Evolutionary conservation across 2,329 filamentous ascomycete genomes (phyloP).

Genomic region (Fusarium sarcochroum): DNA sequence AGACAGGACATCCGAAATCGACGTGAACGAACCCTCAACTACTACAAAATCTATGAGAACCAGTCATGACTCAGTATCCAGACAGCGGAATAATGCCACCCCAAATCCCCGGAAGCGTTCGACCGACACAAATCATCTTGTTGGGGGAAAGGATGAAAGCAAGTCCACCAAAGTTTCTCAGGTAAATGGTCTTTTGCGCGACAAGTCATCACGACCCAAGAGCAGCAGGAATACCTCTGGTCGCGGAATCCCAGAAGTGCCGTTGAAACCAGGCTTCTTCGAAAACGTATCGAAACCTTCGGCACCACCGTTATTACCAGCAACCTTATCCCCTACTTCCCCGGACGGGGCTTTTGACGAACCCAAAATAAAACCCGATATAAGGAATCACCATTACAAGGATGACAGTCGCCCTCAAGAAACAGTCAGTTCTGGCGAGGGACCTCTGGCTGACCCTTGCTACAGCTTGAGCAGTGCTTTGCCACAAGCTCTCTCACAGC

Average conservation of each 20-base stretch:
- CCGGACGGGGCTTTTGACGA: constrained; percentile 13
- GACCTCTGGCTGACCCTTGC: neutral
- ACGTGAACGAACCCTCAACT: constrained; percentile 7
- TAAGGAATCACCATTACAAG: constrained; percentile 41
- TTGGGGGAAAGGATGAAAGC: constrained; percentile 48
- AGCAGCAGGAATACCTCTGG: constrained; percentile 44
- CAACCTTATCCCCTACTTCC: neutral
- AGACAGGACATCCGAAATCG: constrained; percentile 10
- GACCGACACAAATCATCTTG: constrained; percentile 50
- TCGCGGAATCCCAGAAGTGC: constrained; percentile 54
- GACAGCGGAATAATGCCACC: constrained; percentile 22
- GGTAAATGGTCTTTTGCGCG: constrained; percentile 50
- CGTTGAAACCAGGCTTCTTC: constrained; percentile 56
- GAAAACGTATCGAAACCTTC: constrained; percentile 54
- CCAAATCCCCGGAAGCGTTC: constrained; percentile 52
- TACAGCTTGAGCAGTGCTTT: constrained; percentile 53
- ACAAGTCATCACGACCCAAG: constrained; percentile 55
- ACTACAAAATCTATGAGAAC: constrained; percentile 19
- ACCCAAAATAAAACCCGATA: constrained; percentile 41
- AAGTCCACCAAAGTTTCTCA: constrained; percentile 51
- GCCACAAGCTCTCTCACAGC: constrained; percentile 69
- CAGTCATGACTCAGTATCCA: constrained; percentile 25
- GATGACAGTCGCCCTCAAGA: constrained; percentile 5
- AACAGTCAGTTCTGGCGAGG: neutral
- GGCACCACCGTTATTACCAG: constrained; percentile 17